phyloP scores from a whole-genome alignment of 2,329 filamentous ascomycete genomes.

The Ophiostoma populinum region DNA sequence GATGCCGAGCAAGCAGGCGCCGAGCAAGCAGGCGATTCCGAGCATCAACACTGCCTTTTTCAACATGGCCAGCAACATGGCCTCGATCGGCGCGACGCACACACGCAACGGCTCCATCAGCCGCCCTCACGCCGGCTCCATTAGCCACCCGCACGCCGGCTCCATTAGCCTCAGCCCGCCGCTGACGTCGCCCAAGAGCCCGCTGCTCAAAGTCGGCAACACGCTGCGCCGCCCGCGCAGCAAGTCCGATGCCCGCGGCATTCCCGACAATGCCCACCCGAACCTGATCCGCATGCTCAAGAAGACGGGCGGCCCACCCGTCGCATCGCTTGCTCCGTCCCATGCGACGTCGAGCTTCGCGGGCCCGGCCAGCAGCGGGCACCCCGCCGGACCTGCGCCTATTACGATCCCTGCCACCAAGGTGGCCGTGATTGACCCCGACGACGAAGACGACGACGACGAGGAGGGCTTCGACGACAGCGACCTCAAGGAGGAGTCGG shows the following conservation, averaged over 20 bases:
- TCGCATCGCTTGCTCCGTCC: conserved; percentile 27
- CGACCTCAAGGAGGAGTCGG: conserved; percentile 43
- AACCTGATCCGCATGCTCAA: conserved; percentile 34
- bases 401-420: conserved; percentile 7
- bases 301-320: conserved; percentile 34
- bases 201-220: conserved; percentile 29
- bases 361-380: background rate
- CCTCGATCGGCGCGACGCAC: conserved; percentile 38
- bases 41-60: conserved; percentile 42
- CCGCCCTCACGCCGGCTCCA: conserved; percentile 8
- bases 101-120: conserved; percentile 44
- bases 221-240: conserved; percentile 36
- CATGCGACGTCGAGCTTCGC: conserved; percentile 14
- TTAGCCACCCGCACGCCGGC: conserved; percentile 14
- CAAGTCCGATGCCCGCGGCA: conserved; percentile 33
- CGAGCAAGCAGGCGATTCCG: conserved; percentile 29
- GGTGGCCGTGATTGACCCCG: conserved; percentile 19
- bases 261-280: conserved; percentile 20
- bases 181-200: conserved; percentile 27
- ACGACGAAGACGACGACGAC: conserved; percentile 39
- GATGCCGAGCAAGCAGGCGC: conserved; percentile 33
- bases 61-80: conserved; percentile 35
- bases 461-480: conserved; percentile 43
- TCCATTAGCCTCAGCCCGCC: conserved; percentile 19
- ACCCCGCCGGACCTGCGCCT: conserved; percentile 1